These are phyloP conservation scores for Omphalea diandra DNA, from an alignment of 441 rosid genomes.

Conservation along the genomic window DNA sequence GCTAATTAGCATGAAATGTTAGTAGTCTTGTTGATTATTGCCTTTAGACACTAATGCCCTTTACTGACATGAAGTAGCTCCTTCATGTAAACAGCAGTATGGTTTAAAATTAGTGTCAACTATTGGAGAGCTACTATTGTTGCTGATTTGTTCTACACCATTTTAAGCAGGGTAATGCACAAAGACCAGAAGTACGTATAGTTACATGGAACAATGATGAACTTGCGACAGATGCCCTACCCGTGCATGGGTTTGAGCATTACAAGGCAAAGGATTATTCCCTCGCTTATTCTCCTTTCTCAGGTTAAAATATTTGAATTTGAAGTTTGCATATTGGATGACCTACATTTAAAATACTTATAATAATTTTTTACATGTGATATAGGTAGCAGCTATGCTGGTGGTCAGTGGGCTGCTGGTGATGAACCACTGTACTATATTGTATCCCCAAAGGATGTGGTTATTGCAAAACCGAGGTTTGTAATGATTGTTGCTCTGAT, in stretches of 20 bases:
- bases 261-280: slow-evolving; percentile 97
- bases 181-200: slow-evolving; percentile 92
- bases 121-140: background rate
- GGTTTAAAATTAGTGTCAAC: slow-evolving; percentile 10
- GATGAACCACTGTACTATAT: slow-evolving; percentile 93
- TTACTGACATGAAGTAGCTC: background rate
- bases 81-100: background rate
- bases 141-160: slow-evolving; percentile 10
- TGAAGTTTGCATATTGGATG: slow-evolving; percentile 26
- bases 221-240: slow-evolving; percentile 94
- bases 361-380: slow-evolving; percentile 25
- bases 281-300: slow-evolving; percentile 96
- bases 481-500: slow-evolving; percentile 23
- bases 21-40: slow-evolving; percentile 1
- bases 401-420: slow-evolving; percentile 99
- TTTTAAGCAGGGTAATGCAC: slow-evolving; percentile 85
- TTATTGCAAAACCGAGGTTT: slow-evolving; percentile 98
- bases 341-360: slow-evolving; percentile 25
- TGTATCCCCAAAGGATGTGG: slow-evolving; percentile 98
- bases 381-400: slow-evolving; percentile 97
- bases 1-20: background rate
- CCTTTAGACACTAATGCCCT: slow-evolving; percentile 9
- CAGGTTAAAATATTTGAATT: slow-evolving; percentile 53
- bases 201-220: slow-evolving; percentile 97
- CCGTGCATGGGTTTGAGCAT: slow-evolving; percentile 97